Evolutionary conservation across 2,329 filamentous ascomycete genomes (phyloP).

Genomic region (Ophiosphaerella herpotricha): DNA sequence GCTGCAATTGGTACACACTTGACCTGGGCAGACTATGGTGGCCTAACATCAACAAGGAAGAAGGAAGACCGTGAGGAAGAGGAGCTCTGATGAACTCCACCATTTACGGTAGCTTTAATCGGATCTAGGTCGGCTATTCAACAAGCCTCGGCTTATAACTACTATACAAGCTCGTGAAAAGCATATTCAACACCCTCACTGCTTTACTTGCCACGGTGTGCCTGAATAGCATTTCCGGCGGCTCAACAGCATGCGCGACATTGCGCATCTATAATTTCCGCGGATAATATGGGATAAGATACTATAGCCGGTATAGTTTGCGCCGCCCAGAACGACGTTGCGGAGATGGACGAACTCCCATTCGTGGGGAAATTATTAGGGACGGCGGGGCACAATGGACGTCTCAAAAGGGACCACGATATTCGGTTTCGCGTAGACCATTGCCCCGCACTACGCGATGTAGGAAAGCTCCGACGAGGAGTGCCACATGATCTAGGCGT

Average conservation of each 20-base stretch:
- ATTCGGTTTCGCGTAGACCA: not conserved
- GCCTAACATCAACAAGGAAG: slow-evolving; percentile 47
- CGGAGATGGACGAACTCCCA: not conserved
- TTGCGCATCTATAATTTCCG: not conserved
- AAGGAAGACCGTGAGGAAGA: slow-evolving; percentile 19
- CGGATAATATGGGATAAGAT: slow-evolving; percentile 4
- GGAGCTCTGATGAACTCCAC: slow-evolving; percentile 13
- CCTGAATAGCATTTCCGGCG: not conserved
- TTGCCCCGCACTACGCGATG: slow-evolving; percentile 6
- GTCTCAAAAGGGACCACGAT: slow-evolving; percentile 3
- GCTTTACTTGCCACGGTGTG: not conserved
- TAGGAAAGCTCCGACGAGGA: slow-evolving; percentile 1
- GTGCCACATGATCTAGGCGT: slow-evolving; percentile 1
- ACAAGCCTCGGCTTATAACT: no score
- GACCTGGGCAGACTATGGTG: slow-evolving; percentile 48
- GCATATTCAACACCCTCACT: not conserved
- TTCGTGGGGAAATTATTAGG: slow-evolving; percentile 2
- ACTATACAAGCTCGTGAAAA: no score
- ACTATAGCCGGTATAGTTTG: slow-evolving; percentile 3
- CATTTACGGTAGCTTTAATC: no score
- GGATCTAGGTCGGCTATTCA: no score
- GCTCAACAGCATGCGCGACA: slow-evolving; percentile 1
- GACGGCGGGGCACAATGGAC: not conserved
- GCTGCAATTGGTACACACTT: slow-evolving; percentile 44
- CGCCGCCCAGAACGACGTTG: not conserved